Base-by-base conservation (phyloP, 2,329 filamentous ascomycete species). In the Neopestalotiopsis clavispora region DNA sequence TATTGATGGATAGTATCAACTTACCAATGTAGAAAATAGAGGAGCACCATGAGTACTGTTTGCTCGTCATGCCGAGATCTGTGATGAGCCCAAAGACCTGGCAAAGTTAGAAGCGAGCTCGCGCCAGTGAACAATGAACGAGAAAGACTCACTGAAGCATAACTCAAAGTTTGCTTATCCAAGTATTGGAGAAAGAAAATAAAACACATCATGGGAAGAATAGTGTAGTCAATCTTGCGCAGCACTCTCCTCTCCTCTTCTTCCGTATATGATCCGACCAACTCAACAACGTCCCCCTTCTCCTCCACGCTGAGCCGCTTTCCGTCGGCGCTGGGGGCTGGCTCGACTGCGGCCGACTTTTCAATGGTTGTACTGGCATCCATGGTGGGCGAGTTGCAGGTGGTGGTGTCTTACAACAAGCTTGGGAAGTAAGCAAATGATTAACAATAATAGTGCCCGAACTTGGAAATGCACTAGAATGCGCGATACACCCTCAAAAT, bases 101-200 rank as follows among this genome's bases (percentile, higher is more conserved):
- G 3, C 13, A 20, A 4, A 7, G 20, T 52, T 17, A 52, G 45
- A 52, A 66, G 4, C 7, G 20, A 17, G 7, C 1, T 9, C 40
- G 34, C 1, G 30, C 4, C 34, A 23, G 4, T 40, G 9, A 1
- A 40, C 2, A 62, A 12, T 40, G 13, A 12, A 40, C 3, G 38
- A 49, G 38, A 49, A 7, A 34, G 14, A 66, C 64, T 20, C 28
- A 85, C 80, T 69, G 72, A 72, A 28, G 84, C 84, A 73, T 86
- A 87, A 71, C 80, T 84, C 1, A 87, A 77, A 68, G 80, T 84
- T 64, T 86, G 84, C 74, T 84, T 87, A 75, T 86, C 81, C 9
- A 85, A 74, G 61, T 84, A 84, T 62, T 84, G 80, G 4, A 83
- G 74, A 59, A 84, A 80, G 68, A 83, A 84, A 32, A 82, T 77